Evolutionary conservation across 306 rosid genomes (phyloP).

Genomic region (Cucumis melo): DNA sequence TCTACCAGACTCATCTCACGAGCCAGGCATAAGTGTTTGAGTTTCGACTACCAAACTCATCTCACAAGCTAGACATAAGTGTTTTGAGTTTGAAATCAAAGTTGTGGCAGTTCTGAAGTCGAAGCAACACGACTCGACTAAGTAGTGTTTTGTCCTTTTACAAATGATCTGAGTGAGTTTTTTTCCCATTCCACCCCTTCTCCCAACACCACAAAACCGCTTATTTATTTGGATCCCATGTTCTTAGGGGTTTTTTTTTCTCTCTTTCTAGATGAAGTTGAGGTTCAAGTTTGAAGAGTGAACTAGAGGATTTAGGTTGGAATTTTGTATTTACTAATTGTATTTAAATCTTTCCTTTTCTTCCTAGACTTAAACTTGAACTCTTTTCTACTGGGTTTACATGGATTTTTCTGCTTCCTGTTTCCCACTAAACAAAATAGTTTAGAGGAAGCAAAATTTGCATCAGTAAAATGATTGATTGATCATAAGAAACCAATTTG

Average conservation of each 20-base stretch:
- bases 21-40: constrained; percentile 37
- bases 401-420: neutral
- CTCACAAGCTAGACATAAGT: constrained; percentile 36
- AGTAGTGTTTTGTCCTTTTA: constrained; percentile 8
- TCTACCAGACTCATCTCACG: constrained; percentile 45
- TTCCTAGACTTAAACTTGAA: neutral
- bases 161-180: neutral
- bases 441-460: neutral
- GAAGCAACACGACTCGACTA: neutral
- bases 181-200: neutral
- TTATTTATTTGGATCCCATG: constrained; percentile 4
- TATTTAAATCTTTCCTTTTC: constrained; percentile 6
- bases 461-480: neutral
- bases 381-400: neutral
- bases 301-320: constrained; percentile 4
- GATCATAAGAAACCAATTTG: neutral
- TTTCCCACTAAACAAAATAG: neutral
- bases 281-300: constrained; percentile 11
- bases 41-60: constrained; percentile 33
- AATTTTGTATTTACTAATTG: constrained; percentile 13
- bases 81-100: constrained; percentile 18
- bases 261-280: neutral
- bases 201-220: neutral
- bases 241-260: neutral
- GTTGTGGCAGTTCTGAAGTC: neutral